Conservation (phyloP, 495 filamentous ascomycete species). For the Annulohypoxylon maeteangense region DNA sequence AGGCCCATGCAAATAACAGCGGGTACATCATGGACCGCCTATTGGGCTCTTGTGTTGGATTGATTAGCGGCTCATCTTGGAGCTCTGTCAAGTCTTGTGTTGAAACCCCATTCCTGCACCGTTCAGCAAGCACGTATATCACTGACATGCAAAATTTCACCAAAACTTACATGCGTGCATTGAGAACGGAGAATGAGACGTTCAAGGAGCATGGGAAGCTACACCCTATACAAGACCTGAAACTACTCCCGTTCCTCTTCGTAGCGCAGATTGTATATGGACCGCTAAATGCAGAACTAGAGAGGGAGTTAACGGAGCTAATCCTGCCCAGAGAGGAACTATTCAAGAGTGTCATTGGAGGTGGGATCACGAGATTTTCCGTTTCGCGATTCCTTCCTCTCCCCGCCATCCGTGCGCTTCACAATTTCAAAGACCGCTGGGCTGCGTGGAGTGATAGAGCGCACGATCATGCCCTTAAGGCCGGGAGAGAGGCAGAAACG, state of each 20-base stretch:
- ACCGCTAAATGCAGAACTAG: neutral
- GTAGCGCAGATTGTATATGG: neutral
- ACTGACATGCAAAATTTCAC: neutral
- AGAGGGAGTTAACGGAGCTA: neutral
- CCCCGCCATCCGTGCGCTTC: neutral
- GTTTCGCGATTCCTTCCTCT: neutral
- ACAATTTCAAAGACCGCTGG: neutral
- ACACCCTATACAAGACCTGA: neutral
- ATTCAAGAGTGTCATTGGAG: neutral
- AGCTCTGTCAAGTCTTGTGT: neutral
- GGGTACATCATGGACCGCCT: neutral
- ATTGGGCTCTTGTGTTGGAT: neutral
- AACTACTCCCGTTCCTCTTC: neutral
- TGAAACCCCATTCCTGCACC: neutral
- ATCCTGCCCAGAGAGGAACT: neutral
- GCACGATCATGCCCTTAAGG: neutral
- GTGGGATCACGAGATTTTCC: neutral
- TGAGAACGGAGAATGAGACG: neutral
- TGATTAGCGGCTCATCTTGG: neutral
- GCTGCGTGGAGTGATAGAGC: neutral
- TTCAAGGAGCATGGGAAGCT: neutral
- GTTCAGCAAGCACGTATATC: neutral
- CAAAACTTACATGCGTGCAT: neutral
- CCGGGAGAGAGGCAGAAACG: neutral
- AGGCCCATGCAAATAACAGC: neutral